Base-by-base conservation (phyloP, 352 stramenopile species). In the Globisporangium alternatum region DNA sequence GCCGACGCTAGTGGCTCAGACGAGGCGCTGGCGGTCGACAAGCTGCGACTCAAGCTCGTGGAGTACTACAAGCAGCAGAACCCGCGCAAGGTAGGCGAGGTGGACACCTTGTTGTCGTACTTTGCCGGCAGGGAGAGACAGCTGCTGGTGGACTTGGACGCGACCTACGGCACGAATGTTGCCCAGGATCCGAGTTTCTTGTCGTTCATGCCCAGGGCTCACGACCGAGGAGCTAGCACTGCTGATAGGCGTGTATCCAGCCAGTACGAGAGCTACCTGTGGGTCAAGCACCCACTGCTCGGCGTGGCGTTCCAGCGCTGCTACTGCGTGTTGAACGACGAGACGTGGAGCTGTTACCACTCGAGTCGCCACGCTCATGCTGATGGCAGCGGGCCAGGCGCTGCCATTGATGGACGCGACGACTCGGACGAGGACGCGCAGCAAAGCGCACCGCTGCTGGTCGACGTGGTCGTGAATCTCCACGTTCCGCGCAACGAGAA, bases 11-110 rank as follows among this genome's bases (percentile, higher is more conserved):
- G n/a, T 35, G 25, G 35, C 6, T 4, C 30, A 19, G 21, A 48
- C 2, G 21, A 9, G 5, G 43, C 56, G 10, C 6, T 39, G 6
- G 48, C 37, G 13, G 41, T 62, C 30, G 58, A 64, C 13, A 13
- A 17, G 43, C 69, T 90, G 22, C 68, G 72, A 0, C 54, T 62
- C 19, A 84, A 85, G 43, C 59, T 98, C 22, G 60, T 97, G 8
- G 83, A 78, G 48, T 98, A 96, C 60, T 98, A 98, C 64, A 75
- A 92, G 64, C 89, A 86, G 41, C 84, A 98, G 57, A 96, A 97
- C 68, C 88, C 92, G 0, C 81, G 90, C 57, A 96, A 97, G 43
- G 69, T 97, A 1, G 72, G 72, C 1, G 89, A 98, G 45, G 83
- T 98, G 6, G 85, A 91, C 22, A 71, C 81, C 7, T 51, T 93